Evolutionary conservation across 2,329 filamentous ascomycete species (phyloP).

Genomic region (Pseudogymnoascus sp.): DNA sequence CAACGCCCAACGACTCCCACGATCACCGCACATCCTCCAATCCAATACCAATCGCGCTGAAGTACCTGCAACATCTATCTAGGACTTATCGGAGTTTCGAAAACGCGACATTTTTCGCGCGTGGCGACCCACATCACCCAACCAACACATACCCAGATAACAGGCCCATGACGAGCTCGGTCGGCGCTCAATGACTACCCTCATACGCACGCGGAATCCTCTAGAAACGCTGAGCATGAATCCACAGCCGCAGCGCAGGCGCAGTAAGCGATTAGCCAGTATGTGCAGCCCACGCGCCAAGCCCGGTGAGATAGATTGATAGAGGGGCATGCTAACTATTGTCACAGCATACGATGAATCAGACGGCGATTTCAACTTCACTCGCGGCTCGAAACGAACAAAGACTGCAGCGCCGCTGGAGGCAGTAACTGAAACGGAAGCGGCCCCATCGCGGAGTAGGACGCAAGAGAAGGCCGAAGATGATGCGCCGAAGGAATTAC

Average conservation of each 20-base stretch:
- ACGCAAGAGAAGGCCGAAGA: constrained; percentile 33
- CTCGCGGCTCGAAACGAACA: constrained; percentile 57
- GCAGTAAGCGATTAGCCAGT: constrained; percentile 60
- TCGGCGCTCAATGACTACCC: constrained; percentile 57
- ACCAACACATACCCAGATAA: not conserved
- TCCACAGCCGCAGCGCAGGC: constrained; percentile 48
- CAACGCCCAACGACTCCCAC: not conserved
- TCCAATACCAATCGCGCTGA: not conserved
- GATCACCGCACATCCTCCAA: not conserved
- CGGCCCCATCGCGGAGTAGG: constrained; percentile 30
- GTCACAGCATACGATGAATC: constrained; percentile 57
- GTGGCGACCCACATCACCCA: not conserved
- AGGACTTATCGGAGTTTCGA: not conserved
- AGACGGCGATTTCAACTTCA: constrained; percentile 71
- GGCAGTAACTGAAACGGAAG: constrained; percentile 33
- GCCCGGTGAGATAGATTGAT: constrained; percentile 7
- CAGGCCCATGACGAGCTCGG: constrained; percentile 6
- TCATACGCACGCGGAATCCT: constrained; percentile 56
- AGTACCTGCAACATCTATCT: not conserved
- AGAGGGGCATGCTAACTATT: constrained; percentile 13
- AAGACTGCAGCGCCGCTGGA: constrained; percentile 48
- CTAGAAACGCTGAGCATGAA: constrained; percentile 64
- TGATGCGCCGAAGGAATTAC: constrained; percentile 25
- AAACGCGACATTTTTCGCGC: constrained; percentile 6
- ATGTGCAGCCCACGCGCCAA: constrained; percentile 29